Conservation (phyloP, 2,329 filamentous ascomycete genomes). For the Emericellopsis cladophorae region DNA sequence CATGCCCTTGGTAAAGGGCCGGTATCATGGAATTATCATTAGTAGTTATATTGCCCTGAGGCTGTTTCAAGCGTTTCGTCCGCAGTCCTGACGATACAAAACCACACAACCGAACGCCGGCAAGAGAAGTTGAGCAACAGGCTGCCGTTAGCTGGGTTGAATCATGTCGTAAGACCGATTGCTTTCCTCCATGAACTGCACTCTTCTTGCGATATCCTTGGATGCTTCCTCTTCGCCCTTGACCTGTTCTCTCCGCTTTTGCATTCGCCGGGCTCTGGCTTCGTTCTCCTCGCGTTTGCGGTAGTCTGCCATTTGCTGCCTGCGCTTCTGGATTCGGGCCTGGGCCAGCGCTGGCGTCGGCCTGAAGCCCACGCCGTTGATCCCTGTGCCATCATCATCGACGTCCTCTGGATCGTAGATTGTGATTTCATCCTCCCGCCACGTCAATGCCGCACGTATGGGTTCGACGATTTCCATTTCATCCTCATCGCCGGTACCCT, state of each 20-base stretch:
- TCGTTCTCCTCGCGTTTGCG: slow-evolving; percentile 47
- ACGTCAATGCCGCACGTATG: slow-evolving; percentile 46
- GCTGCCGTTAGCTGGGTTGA: not conserved
- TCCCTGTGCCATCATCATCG: slow-evolving; percentile 54
- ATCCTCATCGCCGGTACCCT: slow-evolving; percentile 15
- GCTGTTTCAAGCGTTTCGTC: too few relatives aligned
- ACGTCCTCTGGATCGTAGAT: slow-evolving; percentile 51
- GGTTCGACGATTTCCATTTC: slow-evolving; percentile 31
- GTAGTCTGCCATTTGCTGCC: slow-evolving; percentile 51
- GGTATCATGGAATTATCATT: too few relatives aligned
- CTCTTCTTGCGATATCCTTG: slow-evolving; percentile 15
- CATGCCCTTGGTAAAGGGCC: too few relatives aligned
- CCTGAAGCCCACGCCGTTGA: slow-evolving; percentile 56
- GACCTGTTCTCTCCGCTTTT: slow-evolving; percentile 27
- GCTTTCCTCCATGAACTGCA: slow-evolving; percentile 22
- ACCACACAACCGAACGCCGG: too few relatives aligned
- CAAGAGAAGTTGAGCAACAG: too few relatives aligned
- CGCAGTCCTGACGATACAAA: too few relatives aligned
- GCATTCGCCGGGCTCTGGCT: slow-evolving; percentile 41
- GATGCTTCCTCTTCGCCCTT: not conserved
- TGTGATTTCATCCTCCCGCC: slow-evolving; percentile 57
- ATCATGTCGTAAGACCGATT: not conserved
- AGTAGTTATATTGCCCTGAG: too few relatives aligned
- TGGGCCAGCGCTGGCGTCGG: slow-evolving; percentile 49
- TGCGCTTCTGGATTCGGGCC: slow-evolving; percentile 40